Evolutionary conservation across 805 yeast species (phyloP).

Genomic region (Scheffersomyces coipomensis): DNA sequence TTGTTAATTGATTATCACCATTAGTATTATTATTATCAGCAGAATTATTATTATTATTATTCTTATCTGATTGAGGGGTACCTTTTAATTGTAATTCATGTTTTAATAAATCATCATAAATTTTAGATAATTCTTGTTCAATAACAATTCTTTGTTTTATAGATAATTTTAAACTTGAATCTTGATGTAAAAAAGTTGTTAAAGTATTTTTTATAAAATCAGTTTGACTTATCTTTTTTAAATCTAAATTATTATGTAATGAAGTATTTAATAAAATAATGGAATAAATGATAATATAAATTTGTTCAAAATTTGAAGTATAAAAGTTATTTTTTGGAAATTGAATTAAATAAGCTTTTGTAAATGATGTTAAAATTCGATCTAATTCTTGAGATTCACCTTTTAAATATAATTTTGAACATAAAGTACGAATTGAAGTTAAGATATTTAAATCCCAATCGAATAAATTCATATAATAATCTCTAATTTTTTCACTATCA

Average conservation of each 20-base stretch:
- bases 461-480: slow-evolving; percentile 46
- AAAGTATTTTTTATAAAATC: slow-evolving; percentile 44
- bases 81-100: slow-evolving; percentile 41
- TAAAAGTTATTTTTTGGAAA: slow-evolving; percentile 49
- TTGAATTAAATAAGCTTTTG: slow-evolving; percentile 58
- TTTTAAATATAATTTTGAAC: slow-evolving; percentile 65
- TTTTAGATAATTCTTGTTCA: slow-evolving; percentile 42
- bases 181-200: slow-evolving; percentile 39
- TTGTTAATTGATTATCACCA: slow-evolving; percentile 11
- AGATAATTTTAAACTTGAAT: slow-evolving; percentile 22
- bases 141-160: slow-evolving; percentile 42
- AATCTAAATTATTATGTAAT: slow-evolving; percentile 51
- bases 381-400: slow-evolving; percentile 86
- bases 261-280: slow-evolving; percentile 75
- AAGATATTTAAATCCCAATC: slow-evolving; percentile 52
- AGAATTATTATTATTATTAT: background rate
- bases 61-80: slow-evolving; percentile 4
- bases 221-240: slow-evolving; percentile 36
- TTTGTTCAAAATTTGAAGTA: slow-evolving; percentile 49
- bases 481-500: slow-evolving; percentile 41
- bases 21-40: background rate
- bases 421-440: slow-evolving; percentile 55
- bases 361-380: slow-evolving; percentile 65
- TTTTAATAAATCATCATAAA: slow-evolving; percentile 41
- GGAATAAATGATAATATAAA: slow-evolving; percentile 71